These are phyloP conservation scores for Ogataea saltuana DNA, from an alignment of 805 yeast genomes.

Conservation along the genomic window DNA sequence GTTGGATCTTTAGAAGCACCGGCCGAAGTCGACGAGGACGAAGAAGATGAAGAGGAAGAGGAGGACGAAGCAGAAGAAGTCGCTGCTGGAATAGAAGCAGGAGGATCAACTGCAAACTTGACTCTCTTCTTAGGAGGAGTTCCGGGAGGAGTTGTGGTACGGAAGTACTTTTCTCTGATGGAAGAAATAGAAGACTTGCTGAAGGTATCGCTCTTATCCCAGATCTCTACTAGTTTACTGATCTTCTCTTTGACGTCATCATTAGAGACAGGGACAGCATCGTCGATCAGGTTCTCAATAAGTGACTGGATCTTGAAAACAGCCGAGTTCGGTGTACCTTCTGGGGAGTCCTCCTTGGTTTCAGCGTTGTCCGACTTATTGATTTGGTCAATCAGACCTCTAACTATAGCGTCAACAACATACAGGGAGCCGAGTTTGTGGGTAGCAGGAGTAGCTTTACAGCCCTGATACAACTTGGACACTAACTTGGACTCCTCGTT, in stretches of 20 bases:
- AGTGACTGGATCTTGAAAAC: constrained; percentile 62
- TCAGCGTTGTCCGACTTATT: constrained; percentile 57
- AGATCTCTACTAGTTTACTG: constrained; percentile 82
- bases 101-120: constrained; percentile 29
- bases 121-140: constrained; percentile 51
- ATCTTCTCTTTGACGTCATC: constrained; percentile 70
- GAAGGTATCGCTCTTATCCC: constrained; percentile 87
- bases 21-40: constrained; percentile 11
- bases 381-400: constrained; percentile 73
- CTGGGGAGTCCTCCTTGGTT: constrained; percentile 51
- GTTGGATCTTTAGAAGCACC: constrained; percentile 49
- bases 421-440: constrained; percentile 91
- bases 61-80: constrained; percentile 21
- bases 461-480: constrained; percentile 59
- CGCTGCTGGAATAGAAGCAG: constrained; percentile 15
- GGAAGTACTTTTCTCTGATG: constrained; percentile 60
- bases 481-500: constrained; percentile 49
- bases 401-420: constrained; percentile 87
- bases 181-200: constrained; percentile 52
- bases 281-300: constrained; percentile 63
- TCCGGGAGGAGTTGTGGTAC: constrained; percentile 70
- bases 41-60: constrained; percentile 22
- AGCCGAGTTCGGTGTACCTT: constrained; percentile 76
- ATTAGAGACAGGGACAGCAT: constrained; percentile 55
- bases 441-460: constrained; percentile 70